Base-by-base conservation (phyloP, 148 eudicot species). In the Mesembryanthemum crystallinum region DNA sequence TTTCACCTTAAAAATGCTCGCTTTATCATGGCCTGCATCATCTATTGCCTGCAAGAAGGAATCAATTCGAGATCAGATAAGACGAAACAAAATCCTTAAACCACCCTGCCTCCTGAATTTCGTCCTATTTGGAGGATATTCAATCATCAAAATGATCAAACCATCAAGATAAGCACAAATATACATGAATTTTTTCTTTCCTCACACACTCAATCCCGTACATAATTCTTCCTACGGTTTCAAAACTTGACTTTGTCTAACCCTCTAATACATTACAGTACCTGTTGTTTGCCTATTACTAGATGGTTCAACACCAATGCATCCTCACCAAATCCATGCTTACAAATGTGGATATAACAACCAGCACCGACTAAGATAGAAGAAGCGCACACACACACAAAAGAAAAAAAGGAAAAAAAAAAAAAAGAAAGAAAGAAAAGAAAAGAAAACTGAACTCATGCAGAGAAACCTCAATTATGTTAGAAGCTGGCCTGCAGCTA, bases 1-100 rank as follows among this genome's bases (percentile, higher is more conserved):
- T 81, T 87, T 95, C 37, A 91, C 96, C 81, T 92, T 94, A 74
- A 92, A 90, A 28, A 89, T 55, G 27, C 89, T 88, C 11, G 97
- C 94, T 88, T 92, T 95, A 79, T 92, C 98, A 69, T 95, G 98
- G 76, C 98, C 98, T 29, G 98, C 97, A 69, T 95, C 98, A 62
- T 95, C 98, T 77, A 95, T 89, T 43, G 94, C 98, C 98, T 92
- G 87, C 76, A 77, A 64, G 67, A 61, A 68, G 23, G 17, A 76
- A 54, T 60, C 12, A 67, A 11, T 30, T 72, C 67, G 63, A 62
- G 64, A 29, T 75, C 33, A 29, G 35, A 51, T 15, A 3, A 51
- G 27, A 39, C 9, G 42, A n/a, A 20, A 18, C 2, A 52, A 18
- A 2, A 52, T 17, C 15, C 15, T 10, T 45, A 45, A 45, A 52